These are phyloP conservation scores for Blastocystis sp. DNA, from an alignment of 352 stramenopile species.

Conservation along the genomic window DNA sequence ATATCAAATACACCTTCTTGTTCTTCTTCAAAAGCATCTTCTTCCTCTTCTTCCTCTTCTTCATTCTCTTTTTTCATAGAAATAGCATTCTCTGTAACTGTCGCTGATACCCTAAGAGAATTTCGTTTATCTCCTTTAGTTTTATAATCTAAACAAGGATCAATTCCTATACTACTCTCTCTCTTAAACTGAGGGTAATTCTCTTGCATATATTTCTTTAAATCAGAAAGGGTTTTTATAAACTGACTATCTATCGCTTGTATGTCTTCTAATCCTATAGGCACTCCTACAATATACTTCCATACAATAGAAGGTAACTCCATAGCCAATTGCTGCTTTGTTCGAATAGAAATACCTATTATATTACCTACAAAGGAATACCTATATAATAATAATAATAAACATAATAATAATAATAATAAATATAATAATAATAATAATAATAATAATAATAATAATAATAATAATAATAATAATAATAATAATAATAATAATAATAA, in stretches of 20 bases:
- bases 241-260: slow-evolving; percentile 58
- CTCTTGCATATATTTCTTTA: slow-evolving; percentile 57
- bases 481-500: too few relatives aligned
- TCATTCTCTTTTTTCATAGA: too few relatives aligned
- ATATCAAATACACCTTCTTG: slow-evolving; percentile 67
- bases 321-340: slow-evolving; percentile 63
- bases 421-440: too few relatives aligned
- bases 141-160: neutral
- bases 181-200: slow-evolving; percentile 54
- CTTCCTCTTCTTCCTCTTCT: too few relatives aligned
- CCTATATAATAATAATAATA: slow-evolving; percentile 51
- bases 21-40: too few relatives aligned
- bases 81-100: neutral
- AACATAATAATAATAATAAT: too few relatives aligned
- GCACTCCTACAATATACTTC: slow-evolving; percentile 60
- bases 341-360: slow-evolving; percentile 61
- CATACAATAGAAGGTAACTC: slow-evolving; percentile 63
- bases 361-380: slow-evolving; percentile 72
- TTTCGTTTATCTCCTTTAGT: neutral
- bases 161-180: neutral
- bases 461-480: too few relatives aligned
- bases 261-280: slow-evolving; percentile 54
- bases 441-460: too few relatives aligned
- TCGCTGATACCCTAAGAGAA: neutral
- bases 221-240: slow-evolving; percentile 60